Evolutionary conservation across 805 yeast genomes (phyloP).

Genomic region (Starmerella cellae): DNA sequence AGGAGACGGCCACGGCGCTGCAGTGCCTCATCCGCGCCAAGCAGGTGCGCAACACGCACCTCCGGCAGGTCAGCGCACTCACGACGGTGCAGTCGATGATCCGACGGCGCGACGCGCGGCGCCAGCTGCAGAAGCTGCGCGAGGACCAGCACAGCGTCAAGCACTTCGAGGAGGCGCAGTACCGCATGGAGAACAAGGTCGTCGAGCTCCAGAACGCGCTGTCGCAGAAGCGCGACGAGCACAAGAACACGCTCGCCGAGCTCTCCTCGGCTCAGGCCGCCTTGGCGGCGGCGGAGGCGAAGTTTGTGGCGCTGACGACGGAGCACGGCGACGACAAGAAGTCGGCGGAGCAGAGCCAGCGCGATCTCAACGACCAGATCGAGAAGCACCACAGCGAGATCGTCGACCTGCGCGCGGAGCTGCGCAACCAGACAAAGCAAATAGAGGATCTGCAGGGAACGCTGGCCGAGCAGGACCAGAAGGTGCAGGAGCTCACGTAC

Average conservation of each 20-base stretch:
- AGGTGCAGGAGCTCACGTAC: slow-evolving; percentile 23
- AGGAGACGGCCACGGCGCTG: slow-evolving; percentile 52
- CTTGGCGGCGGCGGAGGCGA: slow-evolving; percentile 3
- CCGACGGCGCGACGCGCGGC: slow-evolving; percentile 62
- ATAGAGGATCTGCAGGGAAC: slow-evolving; percentile 38
- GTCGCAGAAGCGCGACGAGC: slow-evolving; percentile 64
- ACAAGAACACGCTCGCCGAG: slow-evolving; percentile 28
- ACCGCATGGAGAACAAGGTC: slow-evolving; percentile 91
- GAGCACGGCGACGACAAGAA: neutral
- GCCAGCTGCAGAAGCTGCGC: slow-evolving; percentile 49
- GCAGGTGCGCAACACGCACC: slow-evolving; percentile 43
- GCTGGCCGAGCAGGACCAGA: slow-evolving; percentile 33
- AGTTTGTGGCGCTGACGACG: neutral
- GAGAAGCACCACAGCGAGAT: slow-evolving; percentile 6
- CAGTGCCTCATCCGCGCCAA: slow-evolving; percentile 66
- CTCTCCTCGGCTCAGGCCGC: slow-evolving; percentile 10
- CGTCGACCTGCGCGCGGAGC: slow-evolving; percentile 9
- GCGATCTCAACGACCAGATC: slow-evolving; percentile 5
- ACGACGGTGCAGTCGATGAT: slow-evolving; percentile 62
- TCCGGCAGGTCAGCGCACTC: slow-evolving; percentile 39
- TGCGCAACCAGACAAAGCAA: slow-evolving; percentile 6
- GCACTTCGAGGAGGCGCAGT: slow-evolving; percentile 73
- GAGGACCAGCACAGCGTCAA: slow-evolving; percentile 87
- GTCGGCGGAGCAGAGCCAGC: neutral
- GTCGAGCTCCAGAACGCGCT: slow-evolving; percentile 75